A percentile compares a stretch with the other conserved stretches of the same genome.
Evolutionary conservation across 2,329 filamentous ascomycete genomes (phyloP).

Genomic region (Neophaeococcomyces mojaviensis): DNA sequence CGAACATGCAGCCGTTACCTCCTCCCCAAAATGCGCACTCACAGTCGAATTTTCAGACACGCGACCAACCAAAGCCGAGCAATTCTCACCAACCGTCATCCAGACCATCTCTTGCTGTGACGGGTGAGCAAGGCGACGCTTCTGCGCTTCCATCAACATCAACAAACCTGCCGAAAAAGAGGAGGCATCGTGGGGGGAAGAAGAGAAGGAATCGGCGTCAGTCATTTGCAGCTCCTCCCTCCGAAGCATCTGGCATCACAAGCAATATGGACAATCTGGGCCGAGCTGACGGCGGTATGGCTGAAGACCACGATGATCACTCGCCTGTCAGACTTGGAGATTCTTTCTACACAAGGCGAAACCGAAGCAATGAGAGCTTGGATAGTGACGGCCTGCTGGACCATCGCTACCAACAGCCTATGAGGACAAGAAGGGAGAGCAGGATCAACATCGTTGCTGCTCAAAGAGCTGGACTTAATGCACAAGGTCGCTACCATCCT

Average conservation of each 20-base stretch:
- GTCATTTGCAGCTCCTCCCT: conserved; percentile 62
- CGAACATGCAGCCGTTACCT: conserved; percentile 22
- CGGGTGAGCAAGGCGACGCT: background rate
- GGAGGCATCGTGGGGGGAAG: conserved; percentile 68
- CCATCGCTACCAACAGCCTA: conserved; percentile 59
- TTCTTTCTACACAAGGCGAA: conserved; percentile 51
- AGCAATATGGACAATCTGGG: conserved; percentile 23
- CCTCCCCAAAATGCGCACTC: conserved; percentile 12
- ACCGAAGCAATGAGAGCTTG: conserved; percentile 74
- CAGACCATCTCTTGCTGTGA: background rate
- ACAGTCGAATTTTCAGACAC: conserved; percentile 9
- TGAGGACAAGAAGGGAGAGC: conserved; percentile 57
- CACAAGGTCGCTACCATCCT: conserved; percentile 7
- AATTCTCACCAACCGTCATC: background rate
- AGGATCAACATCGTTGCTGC: conserved; percentile 22
- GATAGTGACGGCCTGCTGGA: conserved; percentile 84
- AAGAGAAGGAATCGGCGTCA: conserved; percentile 69
- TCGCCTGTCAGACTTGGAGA: conserved; percentile 30
- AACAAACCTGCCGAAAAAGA: conserved; percentile 48
- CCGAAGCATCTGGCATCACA: conserved; percentile 43
- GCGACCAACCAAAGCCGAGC: conserved; percentile 9
- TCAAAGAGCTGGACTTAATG: conserved; percentile 7
- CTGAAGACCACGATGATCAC: background rate
- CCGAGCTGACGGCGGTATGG: conserved; percentile 30
- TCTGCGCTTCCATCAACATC: conserved; percentile 6